Conservation (phyloP, 2,329 filamentous ascomycete genomes). For the Diaporthe sp. region DNA sequence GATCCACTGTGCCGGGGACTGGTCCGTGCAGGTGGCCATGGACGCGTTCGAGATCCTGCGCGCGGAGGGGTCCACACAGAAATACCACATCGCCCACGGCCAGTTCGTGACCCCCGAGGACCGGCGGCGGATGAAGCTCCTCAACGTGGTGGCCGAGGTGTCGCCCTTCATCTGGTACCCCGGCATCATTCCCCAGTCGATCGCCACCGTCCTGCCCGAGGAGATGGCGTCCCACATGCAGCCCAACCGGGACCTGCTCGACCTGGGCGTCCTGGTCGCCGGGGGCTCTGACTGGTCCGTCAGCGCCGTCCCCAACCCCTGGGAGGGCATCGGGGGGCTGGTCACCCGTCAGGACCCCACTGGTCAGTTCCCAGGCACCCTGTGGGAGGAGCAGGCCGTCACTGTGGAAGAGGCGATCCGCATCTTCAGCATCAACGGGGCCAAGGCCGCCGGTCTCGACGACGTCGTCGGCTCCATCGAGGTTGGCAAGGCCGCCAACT, state of each 20-base stretch:
- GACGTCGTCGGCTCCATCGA: constrained; percentile 8
- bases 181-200: background rate
- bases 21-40: background rate
- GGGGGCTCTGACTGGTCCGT: constrained; percentile 3
- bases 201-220: background rate
- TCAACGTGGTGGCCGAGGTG: constrained; percentile 1
- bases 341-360: constrained; percentile 1
- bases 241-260: background rate
- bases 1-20: background rate
- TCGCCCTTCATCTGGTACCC: constrained; percentile 7
- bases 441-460: background rate
- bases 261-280: constrained; percentile 1
- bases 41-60: background rate
- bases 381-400: constrained; percentile 10
- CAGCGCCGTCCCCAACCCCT: constrained; percentile 3
- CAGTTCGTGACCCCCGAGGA: constrained; percentile 16
- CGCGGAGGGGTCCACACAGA: background rate
- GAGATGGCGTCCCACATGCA: background rate
- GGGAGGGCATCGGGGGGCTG: background rate
- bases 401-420: background rate
- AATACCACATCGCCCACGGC: background rate
- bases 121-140: background rate
- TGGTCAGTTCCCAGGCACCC: background rate
- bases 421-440: constrained; percentile 3
- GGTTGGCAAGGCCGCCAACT: constrained; percentile 11